These are phyloP conservation scores for Fragaria iinumae DNA, from an alignment of 306 rosid species.

Conservation along the genomic window DNA sequence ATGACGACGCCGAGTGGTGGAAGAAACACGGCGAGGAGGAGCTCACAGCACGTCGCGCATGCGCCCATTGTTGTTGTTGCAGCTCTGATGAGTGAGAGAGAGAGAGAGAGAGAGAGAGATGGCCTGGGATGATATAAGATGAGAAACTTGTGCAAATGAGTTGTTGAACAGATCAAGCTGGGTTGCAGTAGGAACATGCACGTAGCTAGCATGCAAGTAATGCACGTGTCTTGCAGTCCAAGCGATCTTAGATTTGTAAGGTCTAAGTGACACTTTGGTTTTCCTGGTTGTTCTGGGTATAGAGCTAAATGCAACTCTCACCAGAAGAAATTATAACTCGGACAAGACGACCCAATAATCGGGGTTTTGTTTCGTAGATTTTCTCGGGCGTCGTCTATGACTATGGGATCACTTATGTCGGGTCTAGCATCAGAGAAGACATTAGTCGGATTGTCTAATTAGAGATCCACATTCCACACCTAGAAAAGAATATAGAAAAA, in stretches of 20 bases:
- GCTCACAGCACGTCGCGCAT: conserved; percentile 25
- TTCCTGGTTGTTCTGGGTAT: not conserved
- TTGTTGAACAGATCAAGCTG: not conserved
- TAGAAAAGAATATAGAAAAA: no score
- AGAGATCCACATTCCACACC: no score
- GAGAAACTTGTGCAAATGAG: conserved; percentile 3
- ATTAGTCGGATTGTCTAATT: no score
- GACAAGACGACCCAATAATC: not conserved
- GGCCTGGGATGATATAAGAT: not conserved
- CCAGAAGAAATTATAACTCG: not conserved
- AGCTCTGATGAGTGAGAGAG: not conserved
- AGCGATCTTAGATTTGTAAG: not conserved
- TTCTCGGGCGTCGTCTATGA: no score
- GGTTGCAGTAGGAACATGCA: not conserved
- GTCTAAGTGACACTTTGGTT: not conserved
- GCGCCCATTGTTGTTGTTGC: conserved; percentile 20
- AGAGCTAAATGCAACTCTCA: not conserved
- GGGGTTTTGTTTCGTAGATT: not conserved
- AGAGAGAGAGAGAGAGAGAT: not conserved
- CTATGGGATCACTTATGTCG: no score
- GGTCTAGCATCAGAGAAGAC: no score
- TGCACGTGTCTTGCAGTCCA: not conserved
- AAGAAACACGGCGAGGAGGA: conserved; percentile 32
- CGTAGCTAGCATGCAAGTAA: not conserved
- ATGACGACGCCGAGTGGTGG: conserved; percentile 46